Evolutionary conservation across 176 grass and related monocot species (phyloP), one percentile per base, ranked within the genome.

Genomic region (Bonia amplexicaulis): DNA sequence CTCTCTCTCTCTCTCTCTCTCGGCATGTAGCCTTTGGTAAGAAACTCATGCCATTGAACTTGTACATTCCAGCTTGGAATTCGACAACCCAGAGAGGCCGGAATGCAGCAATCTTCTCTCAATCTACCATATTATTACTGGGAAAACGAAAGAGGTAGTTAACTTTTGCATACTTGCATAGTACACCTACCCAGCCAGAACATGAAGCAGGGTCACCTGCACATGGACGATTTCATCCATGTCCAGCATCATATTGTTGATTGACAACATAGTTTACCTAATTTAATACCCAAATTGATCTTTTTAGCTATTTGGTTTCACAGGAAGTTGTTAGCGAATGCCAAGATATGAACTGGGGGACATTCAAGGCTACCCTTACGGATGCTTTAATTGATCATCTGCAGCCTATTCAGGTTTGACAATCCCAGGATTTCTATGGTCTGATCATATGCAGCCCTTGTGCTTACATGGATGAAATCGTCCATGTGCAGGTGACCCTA

Each of bases 71-170:
- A 98, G 96, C 39, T 73, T 98, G 84, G 93, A 98, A 78, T 94
- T 98, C 7, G 93, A 92, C 74, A 98, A 98, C 55, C 88, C 91
- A 39, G 96, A 94, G 91, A 93, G 96, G 67, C 96, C 96, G 3
- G 93, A 98, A 83, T 98, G 96, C 89, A 92, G 82, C 80, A 98
- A 98, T 83, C 96, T 96, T 92, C 91, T 98, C 77, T 95, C 88
- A 0, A 87, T 96, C 61, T 98, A 95, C 60, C 96, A 96, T 80
- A 92, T 98, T 78, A 73, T 94, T 64, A 92, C 91, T 27, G 91
- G 88, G 73, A 98, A 87, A 81, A 95, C 88, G n/a, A 98, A 98
- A 90, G 93, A 98, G 88, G 96, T 96, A 81, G 57, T 37, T 82
- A 76, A n/a, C 19, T 67, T 73, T 48, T 17, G 69, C 58, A 70